These are phyloP conservation scores for Amylocarpus encephaloides DNA, from an alignment of 2,329 filamentous ascomycete genomes.

Conservation along the genomic window DNA sequence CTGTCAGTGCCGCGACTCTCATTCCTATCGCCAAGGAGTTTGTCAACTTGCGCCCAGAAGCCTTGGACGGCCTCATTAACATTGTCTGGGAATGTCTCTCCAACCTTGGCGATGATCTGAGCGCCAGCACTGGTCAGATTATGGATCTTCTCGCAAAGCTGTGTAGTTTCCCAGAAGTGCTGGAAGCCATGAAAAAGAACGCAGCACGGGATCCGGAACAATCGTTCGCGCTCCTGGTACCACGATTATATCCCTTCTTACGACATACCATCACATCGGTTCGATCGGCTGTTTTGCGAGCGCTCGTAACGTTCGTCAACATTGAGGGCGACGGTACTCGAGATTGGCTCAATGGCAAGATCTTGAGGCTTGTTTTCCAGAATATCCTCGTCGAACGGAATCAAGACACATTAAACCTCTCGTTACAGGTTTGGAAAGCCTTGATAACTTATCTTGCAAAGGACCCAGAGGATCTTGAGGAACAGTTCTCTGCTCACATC, in stretches of 20 bases:
- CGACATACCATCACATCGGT: slow-evolving; percentile 97
- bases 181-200: slow-evolving; percentile 89
- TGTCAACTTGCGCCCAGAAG: slow-evolving; percentile 71
- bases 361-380: slow-evolving; percentile 84
- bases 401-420: slow-evolving; percentile 71
- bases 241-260: slow-evolving; percentile 89
- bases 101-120: slow-evolving; percentile 93
- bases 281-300: slow-evolving; percentile 85
- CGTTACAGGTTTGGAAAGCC: slow-evolving; percentile 80
- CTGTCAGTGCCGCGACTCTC: slow-evolving; percentile 93
- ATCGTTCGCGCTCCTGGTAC: slow-evolving; percentile 87
- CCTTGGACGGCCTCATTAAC: slow-evolving; percentile 76
- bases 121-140: slow-evolving; percentile 93
- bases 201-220: slow-evolving; percentile 76
- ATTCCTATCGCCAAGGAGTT: slow-evolving; percentile 96
- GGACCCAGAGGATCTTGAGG: slow-evolving; percentile 57
- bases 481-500: slow-evolving; percentile 69
- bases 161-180: slow-evolving; percentile 86
- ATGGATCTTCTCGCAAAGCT: slow-evolving; percentile 97
- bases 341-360: slow-evolving; percentile 88
- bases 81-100: slow-evolving; percentile 98
- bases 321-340: slow-evolving; percentile 73
- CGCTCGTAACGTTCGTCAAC: slow-evolving; percentile 85
- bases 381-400: slow-evolving; percentile 93
- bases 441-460: slow-evolving; percentile 62